Evolutionary conservation across 1,284 basidiomycete species (phyloP), one percentile per base, ranked within the genome.

Genomic region (Trametes sp.): DNA sequence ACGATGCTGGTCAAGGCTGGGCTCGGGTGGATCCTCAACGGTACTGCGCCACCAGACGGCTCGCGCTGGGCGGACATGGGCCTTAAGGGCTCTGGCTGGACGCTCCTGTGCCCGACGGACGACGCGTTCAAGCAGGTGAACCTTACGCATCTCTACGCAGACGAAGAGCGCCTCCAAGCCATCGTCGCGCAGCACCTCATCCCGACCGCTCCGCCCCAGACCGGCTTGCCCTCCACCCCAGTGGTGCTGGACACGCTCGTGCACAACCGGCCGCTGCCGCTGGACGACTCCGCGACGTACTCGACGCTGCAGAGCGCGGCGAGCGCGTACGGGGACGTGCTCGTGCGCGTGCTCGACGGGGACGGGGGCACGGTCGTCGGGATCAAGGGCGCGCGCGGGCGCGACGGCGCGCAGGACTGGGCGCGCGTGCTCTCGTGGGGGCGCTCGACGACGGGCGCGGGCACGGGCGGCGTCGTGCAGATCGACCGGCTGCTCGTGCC

Each of bases 111-210:
- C 68, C 98, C 98, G 1, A 89, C 88, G 1, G 98, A 99, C 72
- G 89, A 91, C 62, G 96, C 97, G 0, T 98, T 98, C 82, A 91
- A 95, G 67, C 80, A 85, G n/a, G 78, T 93, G 72, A 97, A 99
- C 76, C 77, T 98, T 53, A 95, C 95, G 0, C 78, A 82, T 62
- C 84, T 98, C 59, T 89, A 91, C 64, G 81, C 84, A 29, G 84
- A 95, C 72, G 70, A 78, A 5, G 81, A 86, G 2, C 76, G 76
- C 0, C 82, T 98, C 33, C 81, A 83, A 44, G 80, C 80, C 5
- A 88, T 98, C 23, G 89, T 98, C 59, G 84, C 87, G 62, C 93
- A 98, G 70, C 97, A 99, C 77, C 86, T 99, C 64, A 91, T 99
- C 63, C 91, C 89, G 69, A 76, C 75, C 6, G 75, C 78, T 45